Conservation (phyloP, 2,329 filamentous ascomycete species). For the Aspergillus novoparasiticus region DNA sequence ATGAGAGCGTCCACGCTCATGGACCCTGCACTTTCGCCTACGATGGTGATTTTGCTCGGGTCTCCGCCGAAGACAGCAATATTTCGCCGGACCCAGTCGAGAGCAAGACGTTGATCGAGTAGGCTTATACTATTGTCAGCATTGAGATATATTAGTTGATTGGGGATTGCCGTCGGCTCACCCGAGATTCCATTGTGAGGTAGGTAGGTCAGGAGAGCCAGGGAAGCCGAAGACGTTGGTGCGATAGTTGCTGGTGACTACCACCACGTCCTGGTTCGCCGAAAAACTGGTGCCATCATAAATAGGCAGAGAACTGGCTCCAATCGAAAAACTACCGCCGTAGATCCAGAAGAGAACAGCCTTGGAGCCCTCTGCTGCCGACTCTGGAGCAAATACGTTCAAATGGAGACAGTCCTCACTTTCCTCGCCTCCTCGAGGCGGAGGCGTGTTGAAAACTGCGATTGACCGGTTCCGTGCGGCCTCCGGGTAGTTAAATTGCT, state of each 20-base stretch:
- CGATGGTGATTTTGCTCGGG: conserved; percentile 26
- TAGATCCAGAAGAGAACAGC: conserved; percentile 36
- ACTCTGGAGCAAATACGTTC: conserved; percentile 31
- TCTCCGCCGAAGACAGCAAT: conserved; percentile 35
- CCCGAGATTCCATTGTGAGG: conserved; percentile 24
- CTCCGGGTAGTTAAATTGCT: conserved; percentile 25
- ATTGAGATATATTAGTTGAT: not conserved
- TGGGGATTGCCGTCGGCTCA: not conserved
- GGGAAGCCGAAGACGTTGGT: conserved; percentile 48
- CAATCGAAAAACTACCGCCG: conserved; percentile 28
- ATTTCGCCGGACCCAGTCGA: conserved; percentile 32
- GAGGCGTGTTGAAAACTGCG: not conserved
- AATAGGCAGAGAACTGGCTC: conserved; percentile 17
- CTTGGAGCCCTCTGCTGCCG: conserved; percentile 8
- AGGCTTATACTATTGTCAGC: not conserved
- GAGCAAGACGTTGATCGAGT: conserved; percentile 23
- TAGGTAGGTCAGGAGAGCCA: conserved; percentile 37
- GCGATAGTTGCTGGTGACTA: conserved; percentile 35
- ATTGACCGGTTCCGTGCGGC: not conserved
- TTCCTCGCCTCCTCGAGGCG: conserved; percentile 17
- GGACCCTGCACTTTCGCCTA: conserved; percentile 31
- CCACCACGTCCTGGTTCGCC: conserved; percentile 32
- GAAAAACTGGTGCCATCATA: conserved; percentile 35
- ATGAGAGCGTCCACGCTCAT: conserved; percentile 23
- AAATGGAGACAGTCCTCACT: conserved; percentile 38